A percentile compares a stretch with the other conserved stretches of the same genome.
These are phyloP conservation scores for Metschnikowia reukaufii DNA, from an alignment of 805 yeast species.

Conservation along the genomic window DNA sequence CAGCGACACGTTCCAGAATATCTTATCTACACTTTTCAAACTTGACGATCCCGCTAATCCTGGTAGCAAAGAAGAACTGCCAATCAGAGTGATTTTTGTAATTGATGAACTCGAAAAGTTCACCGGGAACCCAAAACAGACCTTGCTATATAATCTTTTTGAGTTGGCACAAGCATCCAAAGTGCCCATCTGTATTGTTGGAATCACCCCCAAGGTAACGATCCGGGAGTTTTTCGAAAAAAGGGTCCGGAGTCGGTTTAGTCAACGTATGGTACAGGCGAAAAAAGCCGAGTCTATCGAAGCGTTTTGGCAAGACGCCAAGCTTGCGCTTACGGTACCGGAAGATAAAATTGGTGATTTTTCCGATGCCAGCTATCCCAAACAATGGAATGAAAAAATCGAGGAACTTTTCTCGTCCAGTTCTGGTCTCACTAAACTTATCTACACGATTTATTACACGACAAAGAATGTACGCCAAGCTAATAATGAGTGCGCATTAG, in stretches of 20 bases:
- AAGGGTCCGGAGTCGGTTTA: conserved; percentile 85
- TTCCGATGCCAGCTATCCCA: conserved; percentile 23
- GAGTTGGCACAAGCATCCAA: conserved; percentile 75
- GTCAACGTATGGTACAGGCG: conserved; percentile 70
- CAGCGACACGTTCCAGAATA: conserved; percentile 60
- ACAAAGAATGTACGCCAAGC: conserved; percentile 57
- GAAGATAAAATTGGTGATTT: conserved; percentile 20
- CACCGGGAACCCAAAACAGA: conserved; percentile 71
- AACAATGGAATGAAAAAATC: conserved; percentile 48
- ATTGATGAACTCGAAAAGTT: conserved; percentile 86
- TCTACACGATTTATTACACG: conserved; percentile 52
- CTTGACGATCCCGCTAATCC: conserved; percentile 24
- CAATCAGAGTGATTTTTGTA: conserved; percentile 66
- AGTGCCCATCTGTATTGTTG: conserved; percentile 78
- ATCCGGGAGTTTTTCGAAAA: conserved; percentile 83
- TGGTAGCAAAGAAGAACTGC: conserved; percentile 15
- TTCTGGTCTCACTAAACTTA: conserved; percentile 14
- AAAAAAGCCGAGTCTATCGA: conserved; percentile 50
- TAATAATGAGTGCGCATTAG: conserved; percentile 41
- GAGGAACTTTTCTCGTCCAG: conserved; percentile 14
- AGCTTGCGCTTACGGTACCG: conserved; percentile 35
- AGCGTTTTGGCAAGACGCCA: conserved; percentile 51
- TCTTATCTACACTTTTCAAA: conserved; percentile 51
- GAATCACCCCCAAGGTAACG: conserved; percentile 72
- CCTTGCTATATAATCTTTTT: conserved; percentile 80